Base-by-base conservation (phyloP, 768 basidiomycete genomes). In the Calocybe cyanea region DNA sequence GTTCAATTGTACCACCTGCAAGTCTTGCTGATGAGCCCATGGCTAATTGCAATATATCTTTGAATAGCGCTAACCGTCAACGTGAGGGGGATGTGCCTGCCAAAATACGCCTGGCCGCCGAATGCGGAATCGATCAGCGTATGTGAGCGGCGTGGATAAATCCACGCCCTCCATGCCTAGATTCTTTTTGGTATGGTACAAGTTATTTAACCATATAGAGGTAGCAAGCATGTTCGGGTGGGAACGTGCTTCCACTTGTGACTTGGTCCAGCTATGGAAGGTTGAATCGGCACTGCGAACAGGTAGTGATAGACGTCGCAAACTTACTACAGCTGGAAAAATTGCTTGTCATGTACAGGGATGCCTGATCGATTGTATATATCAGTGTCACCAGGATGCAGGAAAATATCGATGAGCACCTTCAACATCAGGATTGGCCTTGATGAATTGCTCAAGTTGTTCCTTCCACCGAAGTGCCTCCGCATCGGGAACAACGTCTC, bases 111-210 rank as follows among this genome's bases (percentile, higher is more conserved):
- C 85, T 1, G 86, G 81, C 48, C 80, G 78, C 42, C 87, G 72
- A 50, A 89, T 87, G 25, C 85, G 77, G 61, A 87, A 82, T 25
- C 85, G 70, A 59, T 89, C 86, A 0, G 83, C 85, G 50, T 91
- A 90, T 11, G 69, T 75, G 48, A 90, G 63, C 14, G 85, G 81
- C 3, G 76, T 70, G 6, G 71, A 66, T 24, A 86, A 67, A 52
- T 85, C 80, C 13, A 87, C 79, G 9, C 76, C 76, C 15, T 78
- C 73, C 17, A 65, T 57, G 15, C 55, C 58, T 21, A 57, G 58
- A 10, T 61, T 67, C 1, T 66, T 60, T 36, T 70, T 69, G 30
- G 62, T 53, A 44, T 73, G 76, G 58, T 84, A 86, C n/a, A 85
- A 61, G 24, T 76, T 74, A 64, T 85, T 87, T 32, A 85, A 67